Base-by-base conservation (phyloP, 768 basidiomycete genomes). In the Mycena polygramma region DNA sequence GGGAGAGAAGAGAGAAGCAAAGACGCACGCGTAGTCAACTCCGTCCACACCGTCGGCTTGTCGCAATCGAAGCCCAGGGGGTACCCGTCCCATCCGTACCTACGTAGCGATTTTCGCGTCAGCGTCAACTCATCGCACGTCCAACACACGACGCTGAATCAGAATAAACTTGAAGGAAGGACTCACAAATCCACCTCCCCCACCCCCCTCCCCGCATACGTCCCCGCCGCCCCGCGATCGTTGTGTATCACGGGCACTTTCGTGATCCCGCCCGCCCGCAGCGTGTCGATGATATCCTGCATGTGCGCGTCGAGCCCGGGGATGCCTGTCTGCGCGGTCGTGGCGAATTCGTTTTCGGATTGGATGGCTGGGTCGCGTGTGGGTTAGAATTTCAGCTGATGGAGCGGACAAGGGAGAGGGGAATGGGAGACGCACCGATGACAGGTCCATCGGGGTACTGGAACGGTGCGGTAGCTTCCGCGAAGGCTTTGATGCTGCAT, bases 11-110 rank as follows among this genome's bases (percentile, higher is more conserved):
- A n/a, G 7, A 37, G 43, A 30, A 43, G 41, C n/a, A n/a, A n/a
- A 35, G 5, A 74, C 81, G 46, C 55, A 81, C 81, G 76, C 7
- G 79, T 81, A 6, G 80, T 78, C 10, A 82, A 71, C 62, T 82
- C 86, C 10, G 74, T 81, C 91, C 91, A 92, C 11, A 75, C 75
- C 5, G 77, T 77, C 13, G 91, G 90, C 66, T 88, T 83, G 30
- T 89, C 87, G 74, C 91, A 92, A 73, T 92, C 90, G 74, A 92
- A 92, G 6, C 83, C 81, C 75, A 92, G 88, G 1, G 90, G 90
- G 65, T 91, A 92, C 17, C 80, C 78, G 61, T 14, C n/a, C n/a
- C n/a, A n/a, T n/a, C n/a, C n/a, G n/a, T n/a, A n/a, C n/a, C n/a
- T n/a, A n/a, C n/a, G n/a, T n/a, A n/a, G n/a, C n/a, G n/a, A n/a